phyloP scores from a whole-genome alignment of 768 basidiomycete species.

The Podaxis pistillaris region DNA sequence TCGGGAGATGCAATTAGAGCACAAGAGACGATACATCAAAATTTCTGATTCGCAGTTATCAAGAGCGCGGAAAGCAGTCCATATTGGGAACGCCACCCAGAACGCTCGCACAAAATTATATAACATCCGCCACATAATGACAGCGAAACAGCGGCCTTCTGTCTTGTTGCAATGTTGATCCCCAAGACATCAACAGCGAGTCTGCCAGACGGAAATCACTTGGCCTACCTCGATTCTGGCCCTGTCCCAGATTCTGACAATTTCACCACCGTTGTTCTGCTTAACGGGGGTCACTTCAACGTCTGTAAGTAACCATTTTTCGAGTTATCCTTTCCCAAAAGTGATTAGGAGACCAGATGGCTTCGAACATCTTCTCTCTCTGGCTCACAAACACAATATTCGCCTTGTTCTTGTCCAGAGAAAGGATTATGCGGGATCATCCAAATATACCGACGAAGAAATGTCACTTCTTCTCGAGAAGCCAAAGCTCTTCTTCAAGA shows the following conservation, averaged over 20 bases:
- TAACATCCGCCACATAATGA: no score
- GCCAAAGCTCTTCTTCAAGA: background rate
- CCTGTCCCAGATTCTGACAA: background rate
- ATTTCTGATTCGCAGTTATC: no score
- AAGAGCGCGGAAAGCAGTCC: no score
- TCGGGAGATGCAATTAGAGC: no score
- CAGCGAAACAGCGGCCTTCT: no score
- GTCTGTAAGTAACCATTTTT: background rate
- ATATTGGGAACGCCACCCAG: no score
- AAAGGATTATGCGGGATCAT: constrained; percentile 5
- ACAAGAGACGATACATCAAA: no score
- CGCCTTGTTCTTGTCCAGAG: constrained; percentile 1
- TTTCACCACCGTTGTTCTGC: background rate
- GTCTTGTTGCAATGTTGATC: no score
- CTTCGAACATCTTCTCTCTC: background rate
- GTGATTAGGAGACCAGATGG: background rate
- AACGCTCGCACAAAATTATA: no score
- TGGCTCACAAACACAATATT: background rate
- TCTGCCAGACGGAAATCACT: background rate
- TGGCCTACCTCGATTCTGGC: constrained; percentile 6
- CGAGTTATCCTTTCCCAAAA: background rate
- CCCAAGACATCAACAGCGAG: background rate
- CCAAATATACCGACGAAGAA: background rate
- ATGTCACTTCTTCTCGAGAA: background rate
- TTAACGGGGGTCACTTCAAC: constrained; percentile 2